Percentiles rank a stretch among this genome's conserved stretches.
These are phyloP conservation scores for Pseudozyma pruni DNA, from an alignment of 1,284 basidiomycete genomes.

Conservation along the genomic window DNA sequence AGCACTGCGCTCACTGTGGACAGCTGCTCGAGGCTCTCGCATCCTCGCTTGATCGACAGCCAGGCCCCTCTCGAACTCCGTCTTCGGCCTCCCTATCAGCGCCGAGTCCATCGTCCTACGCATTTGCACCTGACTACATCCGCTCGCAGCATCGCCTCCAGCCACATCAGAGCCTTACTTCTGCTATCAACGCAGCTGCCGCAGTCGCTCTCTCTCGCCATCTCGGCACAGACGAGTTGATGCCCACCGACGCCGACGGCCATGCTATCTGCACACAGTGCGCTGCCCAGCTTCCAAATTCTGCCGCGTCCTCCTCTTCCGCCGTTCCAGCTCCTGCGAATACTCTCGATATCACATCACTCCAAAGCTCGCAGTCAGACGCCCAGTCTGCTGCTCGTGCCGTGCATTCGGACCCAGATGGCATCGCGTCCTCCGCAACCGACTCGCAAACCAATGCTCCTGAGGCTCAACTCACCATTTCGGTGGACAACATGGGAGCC, in stretches of 20 bases:
- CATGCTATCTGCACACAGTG: slow-evolving; percentile 43
- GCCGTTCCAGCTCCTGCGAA: background rate
- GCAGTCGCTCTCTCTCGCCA: slow-evolving; percentile 41
- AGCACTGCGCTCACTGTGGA: slow-evolving; percentile 41
- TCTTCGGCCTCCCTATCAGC: slow-evolving; percentile 35
- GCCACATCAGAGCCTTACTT: slow-evolving; percentile 40
- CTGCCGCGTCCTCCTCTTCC: background rate
- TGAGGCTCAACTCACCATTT: slow-evolving; percentile 38
- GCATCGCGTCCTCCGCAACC: background rate
- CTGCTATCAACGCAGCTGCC: slow-evolving; percentile 49
- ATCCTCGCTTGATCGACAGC: slow-evolving; percentile 18
- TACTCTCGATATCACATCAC: background rate
- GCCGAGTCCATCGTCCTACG: slow-evolving; percentile 47
- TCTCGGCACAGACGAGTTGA: slow-evolving; percentile 25
- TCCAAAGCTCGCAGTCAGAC: background rate
- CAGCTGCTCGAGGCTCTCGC: slow-evolving; percentile 35
- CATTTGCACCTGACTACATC: slow-evolving; percentile 42
- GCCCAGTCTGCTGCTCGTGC: background rate
- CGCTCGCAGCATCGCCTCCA: slow-evolving; percentile 40
- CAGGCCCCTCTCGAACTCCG: slow-evolving; percentile 12
- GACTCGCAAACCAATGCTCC: background rate
- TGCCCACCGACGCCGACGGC: slow-evolving; percentile 25
- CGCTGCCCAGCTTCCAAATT: slow-evolving; percentile 17
- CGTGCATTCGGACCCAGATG: background rate
- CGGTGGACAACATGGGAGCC: slow-evolving; percentile 52